Percentiles rank a stretch among this genome's conserved stretches.
Conservation (phyloP, 805 yeast genomes). For the Teunomyces lycoperdinae region DNA sequence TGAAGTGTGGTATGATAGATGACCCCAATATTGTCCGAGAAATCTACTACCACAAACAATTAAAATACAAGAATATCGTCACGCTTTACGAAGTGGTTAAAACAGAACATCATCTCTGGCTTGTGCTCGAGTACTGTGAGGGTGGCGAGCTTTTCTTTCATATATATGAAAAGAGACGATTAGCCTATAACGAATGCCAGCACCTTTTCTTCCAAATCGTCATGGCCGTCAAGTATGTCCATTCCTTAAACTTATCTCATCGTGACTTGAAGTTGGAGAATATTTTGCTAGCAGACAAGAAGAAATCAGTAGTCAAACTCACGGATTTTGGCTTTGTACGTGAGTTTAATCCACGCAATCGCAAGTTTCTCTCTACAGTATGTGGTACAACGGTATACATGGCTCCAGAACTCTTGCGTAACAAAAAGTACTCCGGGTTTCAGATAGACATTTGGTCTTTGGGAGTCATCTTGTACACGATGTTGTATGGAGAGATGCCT, state of each 20-base stretch:
- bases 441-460: conserved; percentile 89
- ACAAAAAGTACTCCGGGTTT: conserved; percentile 72
- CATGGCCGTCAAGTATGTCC: conserved; percentile 70
- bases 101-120: conserved; percentile 77
- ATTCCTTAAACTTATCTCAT: conserved; percentile 74
- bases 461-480: conserved; percentile 83
- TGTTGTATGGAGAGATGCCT: conserved; percentile 86
- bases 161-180: conserved; percentile 49
- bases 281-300: conserved; percentile 53
- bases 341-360: conserved; percentile 48
- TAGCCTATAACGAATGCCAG: conserved; percentile 50
- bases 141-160: conserved; percentile 74
- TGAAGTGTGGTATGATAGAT: conserved; percentile 73
- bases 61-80: conserved; percentile 80
- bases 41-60: conserved; percentile 81
- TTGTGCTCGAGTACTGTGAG: conserved; percentile 87
- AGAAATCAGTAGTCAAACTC: conserved; percentile 61
- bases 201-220: conserved; percentile 62
- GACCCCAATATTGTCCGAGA: conserved; percentile 90
- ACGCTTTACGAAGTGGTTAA: conserved; percentile 81
- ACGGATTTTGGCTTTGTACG: conserved; percentile 95
- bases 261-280: conserved; percentile 85
- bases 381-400: conserved; percentile 95
- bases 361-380: conserved; percentile 66
- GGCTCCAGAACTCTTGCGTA: conserved; percentile 87